Percentiles rank a stretch among this genome's conserved stretches.
Conservation (phyloP, 2,329 filamentous ascomycete species). For the Pseudocercospora cruenta region DNA sequence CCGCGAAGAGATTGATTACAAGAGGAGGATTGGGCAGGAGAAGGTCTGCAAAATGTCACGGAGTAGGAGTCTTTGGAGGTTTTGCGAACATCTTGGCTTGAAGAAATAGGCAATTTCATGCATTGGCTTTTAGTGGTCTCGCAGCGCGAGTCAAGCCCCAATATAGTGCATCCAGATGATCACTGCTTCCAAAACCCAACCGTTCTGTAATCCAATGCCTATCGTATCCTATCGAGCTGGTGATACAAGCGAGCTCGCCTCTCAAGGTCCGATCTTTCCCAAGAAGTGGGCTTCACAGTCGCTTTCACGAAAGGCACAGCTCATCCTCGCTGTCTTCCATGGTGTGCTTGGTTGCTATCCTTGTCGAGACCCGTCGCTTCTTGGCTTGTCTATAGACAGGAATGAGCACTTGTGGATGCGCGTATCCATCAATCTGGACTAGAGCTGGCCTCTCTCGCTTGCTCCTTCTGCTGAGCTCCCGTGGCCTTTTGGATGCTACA, state of each 20-base stretch:
- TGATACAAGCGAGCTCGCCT: neutral
- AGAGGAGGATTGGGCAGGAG: neutral
- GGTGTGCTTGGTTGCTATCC: neutral
- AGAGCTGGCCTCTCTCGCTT: neutral
- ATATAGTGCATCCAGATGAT: neutral
- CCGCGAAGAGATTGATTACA: neutral
- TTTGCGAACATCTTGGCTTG: neutral
- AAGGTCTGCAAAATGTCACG: neutral
- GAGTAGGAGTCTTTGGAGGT: neutral
- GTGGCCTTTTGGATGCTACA: neutral
- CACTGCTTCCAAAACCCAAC: neutral
- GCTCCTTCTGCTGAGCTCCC: no score
- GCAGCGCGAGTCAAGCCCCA: neutral
- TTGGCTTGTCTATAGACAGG: neutral
- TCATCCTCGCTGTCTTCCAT: conserved; percentile 2
- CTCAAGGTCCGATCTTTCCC: neutral
- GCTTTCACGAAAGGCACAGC: neutral
- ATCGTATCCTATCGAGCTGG: neutral
- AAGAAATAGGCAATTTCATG: neutral
- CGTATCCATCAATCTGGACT: neutral
- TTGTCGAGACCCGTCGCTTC: neutral
- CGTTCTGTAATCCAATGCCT: neutral
- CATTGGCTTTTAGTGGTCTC: neutral
- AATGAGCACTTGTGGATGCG: conserved; percentile 3
- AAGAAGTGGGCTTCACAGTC: neutral